Base-by-base conservation (phyloP, 768 basidiomycete species). In the Leccinum subtestaceum region DNA sequence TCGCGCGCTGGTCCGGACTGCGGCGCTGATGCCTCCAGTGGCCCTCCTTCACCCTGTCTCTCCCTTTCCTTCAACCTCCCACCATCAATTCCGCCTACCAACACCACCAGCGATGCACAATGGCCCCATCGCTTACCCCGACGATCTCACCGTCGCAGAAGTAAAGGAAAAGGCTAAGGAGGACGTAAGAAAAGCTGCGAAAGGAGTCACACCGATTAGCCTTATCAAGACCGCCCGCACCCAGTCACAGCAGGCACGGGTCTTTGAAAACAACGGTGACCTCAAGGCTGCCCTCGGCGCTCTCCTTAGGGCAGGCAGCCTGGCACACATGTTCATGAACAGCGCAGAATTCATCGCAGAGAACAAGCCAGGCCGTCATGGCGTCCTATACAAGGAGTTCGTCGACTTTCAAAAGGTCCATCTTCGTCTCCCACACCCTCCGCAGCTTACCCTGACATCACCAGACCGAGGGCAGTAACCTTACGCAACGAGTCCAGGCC, bases 331-430 rank as follows among this genome's bases (percentile, higher is more conserved):
- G 73, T 78, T 84, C 48, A 81, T 88, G 77, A 81, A 84, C 49
- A 81, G 83, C 15, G 59, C 77, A 9, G 88, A 89, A 65, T 84
- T 85, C 69, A 73, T 70, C 56, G 67, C 75, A 21, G 83, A 83
- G 60, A 80, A 78, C 64, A 69, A 70, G 49, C 75, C 75, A 38
- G 81, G 79, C 45, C 82, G 80, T 60, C 78, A 78, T 58, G 84
- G 84, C 15, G 74, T 80, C 36, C 70, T 90, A 50, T 80, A 80
- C 72, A 84, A 81, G 72, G 88, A 89, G 64, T 80, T 89, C 56
- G 65, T 76, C 46, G 83, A 85, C 23, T 89, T 91, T 60, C 78
- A 85, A 65, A 78, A 83, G 77, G 90, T 91, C 65, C 32, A 81
- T 76, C 49, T 45, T 58, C 60, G 17, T 61, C 40, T 65, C 50